A percentile compares a stretch with the other conserved stretches of the same genome.
phyloP scores from a whole-genome alignment of 176 grass and related monocot genomes.

The Elymus sibiricus region DNA sequence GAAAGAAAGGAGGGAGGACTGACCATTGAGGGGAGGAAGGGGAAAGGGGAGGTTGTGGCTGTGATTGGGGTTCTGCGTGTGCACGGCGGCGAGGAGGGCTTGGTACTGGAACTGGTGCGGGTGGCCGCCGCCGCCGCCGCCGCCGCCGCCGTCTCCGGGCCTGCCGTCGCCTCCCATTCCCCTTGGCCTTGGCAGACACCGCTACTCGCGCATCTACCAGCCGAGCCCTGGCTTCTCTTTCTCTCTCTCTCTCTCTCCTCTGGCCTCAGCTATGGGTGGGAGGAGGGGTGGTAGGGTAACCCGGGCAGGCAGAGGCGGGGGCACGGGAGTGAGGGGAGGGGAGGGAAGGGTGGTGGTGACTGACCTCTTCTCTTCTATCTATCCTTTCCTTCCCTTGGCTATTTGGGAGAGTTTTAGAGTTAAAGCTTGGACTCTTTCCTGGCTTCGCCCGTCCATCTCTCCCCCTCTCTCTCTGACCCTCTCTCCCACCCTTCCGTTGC shows the following conservation, averaged over 20 bases:
- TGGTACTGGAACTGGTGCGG: slow-evolving; percentile 44
- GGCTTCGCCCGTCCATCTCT: not conserved
- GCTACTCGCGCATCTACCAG: slow-evolving; percentile 23
- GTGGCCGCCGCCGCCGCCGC: not conserved
- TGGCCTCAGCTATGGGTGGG: not conserved
- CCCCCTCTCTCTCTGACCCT: not conserved
- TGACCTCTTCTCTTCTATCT: slow-evolving; percentile 10
- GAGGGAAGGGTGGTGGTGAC: slow-evolving; percentile 15
- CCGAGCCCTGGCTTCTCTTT: slow-evolving; percentile 3
- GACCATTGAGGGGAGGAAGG: slow-evolving; percentile 32
- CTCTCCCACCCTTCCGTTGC: not conserved
- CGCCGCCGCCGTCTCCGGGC: slow-evolving; percentile 7
- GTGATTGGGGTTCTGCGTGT: slow-evolving; percentile 34
- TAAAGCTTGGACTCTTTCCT: slow-evolving; percentile 19
- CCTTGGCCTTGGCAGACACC: slow-evolving; percentile 3
- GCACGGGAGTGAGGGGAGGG: slow-evolving; percentile 1
- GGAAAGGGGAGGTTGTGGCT: slow-evolving; percentile 23
- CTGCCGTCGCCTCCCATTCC: slow-evolving; percentile 29
- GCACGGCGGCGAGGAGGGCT: slow-evolving; percentile 41
- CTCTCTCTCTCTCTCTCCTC: not conserved
- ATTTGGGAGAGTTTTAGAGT: slow-evolving; percentile 1
- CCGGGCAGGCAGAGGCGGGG: not conserved
- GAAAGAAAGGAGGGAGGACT: slow-evolving; percentile 1
- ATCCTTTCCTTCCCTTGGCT: not conserved
- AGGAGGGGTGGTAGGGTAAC: slow-evolving; percentile 21